Conservation (phyloP, 179 eudicot species). For the Spergularia azorica region DNA sequence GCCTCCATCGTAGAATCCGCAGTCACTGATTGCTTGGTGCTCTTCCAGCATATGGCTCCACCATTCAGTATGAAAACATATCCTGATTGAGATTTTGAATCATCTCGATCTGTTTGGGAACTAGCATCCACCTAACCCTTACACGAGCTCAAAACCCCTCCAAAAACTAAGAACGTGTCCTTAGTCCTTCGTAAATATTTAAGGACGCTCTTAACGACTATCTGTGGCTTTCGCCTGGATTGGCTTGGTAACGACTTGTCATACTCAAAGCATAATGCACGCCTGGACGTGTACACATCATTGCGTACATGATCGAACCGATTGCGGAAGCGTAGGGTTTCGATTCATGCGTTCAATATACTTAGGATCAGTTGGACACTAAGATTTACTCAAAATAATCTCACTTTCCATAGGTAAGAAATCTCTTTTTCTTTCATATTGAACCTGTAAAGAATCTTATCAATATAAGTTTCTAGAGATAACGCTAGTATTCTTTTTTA, state of each 20-base stretch:
- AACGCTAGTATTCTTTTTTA: too few species aligned
- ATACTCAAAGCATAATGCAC: neutral
- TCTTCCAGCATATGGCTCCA: neutral
- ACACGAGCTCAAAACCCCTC: neutral
- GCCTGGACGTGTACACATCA: neutral
- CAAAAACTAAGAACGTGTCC: too few species aligned
- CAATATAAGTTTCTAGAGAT: too few species aligned
- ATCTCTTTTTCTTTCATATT: neutral
- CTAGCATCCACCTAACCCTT: neutral
- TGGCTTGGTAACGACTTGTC: too few species aligned
- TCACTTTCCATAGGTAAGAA: neutral
- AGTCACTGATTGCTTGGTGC: neutral
- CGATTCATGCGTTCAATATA: neutral
- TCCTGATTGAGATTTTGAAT: neutral
- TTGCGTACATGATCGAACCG: conserved; percentile 13
- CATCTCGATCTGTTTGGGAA: neutral
- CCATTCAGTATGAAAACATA: neutral
- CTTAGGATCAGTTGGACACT: neutral
- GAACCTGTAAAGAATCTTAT: neutral
- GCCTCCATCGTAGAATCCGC: neutral
- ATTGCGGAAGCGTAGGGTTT: neutral
- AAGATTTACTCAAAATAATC: neutral
- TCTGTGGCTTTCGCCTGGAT: too few species aligned
- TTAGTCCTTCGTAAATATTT: too few species aligned
- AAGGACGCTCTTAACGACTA: too few species aligned